These are phyloP conservation scores for Daldinia sp. DNA, from an alignment of 2,329 filamentous ascomycete species.

Conservation along the genomic window DNA sequence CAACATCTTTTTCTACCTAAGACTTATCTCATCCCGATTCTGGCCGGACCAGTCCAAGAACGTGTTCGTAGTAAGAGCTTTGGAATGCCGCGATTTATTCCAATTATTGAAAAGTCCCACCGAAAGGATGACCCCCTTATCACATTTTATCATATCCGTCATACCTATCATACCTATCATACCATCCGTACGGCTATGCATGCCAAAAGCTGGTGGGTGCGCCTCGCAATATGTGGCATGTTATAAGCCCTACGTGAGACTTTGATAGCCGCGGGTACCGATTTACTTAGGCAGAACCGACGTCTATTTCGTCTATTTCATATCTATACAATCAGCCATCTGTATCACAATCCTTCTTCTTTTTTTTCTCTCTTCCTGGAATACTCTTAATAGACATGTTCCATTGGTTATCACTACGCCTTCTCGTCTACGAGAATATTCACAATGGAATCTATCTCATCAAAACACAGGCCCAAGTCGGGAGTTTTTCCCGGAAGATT, in stretches of 20 bases:
- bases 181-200: constrained; percentile 23
- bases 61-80: background rate
- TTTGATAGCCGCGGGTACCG: constrained; percentile 18
- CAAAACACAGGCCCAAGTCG: constrained; percentile 31
- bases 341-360: constrained; percentile 8
- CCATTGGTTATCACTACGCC: constrained; percentile 17
- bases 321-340: constrained; percentile 25
- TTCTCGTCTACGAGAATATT: constrained; percentile 10
- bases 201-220: constrained; percentile 15
- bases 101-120: constrained; percentile 29
- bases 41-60: constrained; percentile 20
- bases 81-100: background rate
- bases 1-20: constrained; percentile 19
- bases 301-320: constrained; percentile 30
- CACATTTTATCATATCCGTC: constrained; percentile 8
- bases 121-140: constrained; percentile 19
- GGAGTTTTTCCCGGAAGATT: constrained; percentile 39
- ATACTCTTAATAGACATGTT: constrained; percentile 23
- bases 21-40: constrained; percentile 28
- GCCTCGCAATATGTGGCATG: constrained; percentile 33
- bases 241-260: constrained; percentile 24
- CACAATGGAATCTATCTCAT: constrained; percentile 31
- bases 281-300: constrained; percentile 26
- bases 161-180: constrained; percentile 14
- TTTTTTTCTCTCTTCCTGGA: constrained; percentile 6